Evolutionary conservation across 2,329 filamentous ascomycete genomes (phyloP).

Genomic region (Elsinoe arachidis): DNA sequence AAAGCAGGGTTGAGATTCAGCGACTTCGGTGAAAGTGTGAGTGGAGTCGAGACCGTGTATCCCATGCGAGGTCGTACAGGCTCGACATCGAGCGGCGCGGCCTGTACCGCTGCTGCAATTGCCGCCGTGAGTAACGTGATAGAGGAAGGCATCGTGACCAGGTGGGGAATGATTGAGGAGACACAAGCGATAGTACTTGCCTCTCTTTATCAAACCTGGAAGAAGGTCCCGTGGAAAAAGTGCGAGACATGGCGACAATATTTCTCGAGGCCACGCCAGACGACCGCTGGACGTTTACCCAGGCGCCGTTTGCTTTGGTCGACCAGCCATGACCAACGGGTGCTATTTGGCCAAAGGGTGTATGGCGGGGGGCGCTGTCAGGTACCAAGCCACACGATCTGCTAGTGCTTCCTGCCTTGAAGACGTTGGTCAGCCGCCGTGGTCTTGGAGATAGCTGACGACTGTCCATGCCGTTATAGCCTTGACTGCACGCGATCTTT

Average conservation of each 20-base stretch:
- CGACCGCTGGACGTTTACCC: constrained; percentile 6
- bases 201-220: constrained; percentile 11
- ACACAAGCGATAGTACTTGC: constrained; percentile 6
- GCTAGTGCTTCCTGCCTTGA: neutral
- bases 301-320: constrained; percentile 11
- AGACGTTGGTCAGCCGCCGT: neutral
- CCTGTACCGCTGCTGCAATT: neutral
- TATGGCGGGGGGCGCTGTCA: neutral
- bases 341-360: constrained; percentile 8
- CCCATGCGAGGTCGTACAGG: constrained; percentile 8
- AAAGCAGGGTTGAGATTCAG: constrained; percentile 9
- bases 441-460: neutral
- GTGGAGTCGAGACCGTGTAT: constrained; percentile 3
- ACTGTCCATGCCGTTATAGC: neutral
- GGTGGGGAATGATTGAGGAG: neutral
- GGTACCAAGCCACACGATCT: constrained; percentile 1
- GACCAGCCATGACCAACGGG: constrained; percentile 13
- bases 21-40: neutral
- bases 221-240: neutral
- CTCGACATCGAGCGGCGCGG: neutral
- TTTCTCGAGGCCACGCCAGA: neutral
- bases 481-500: neutral
- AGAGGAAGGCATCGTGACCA: neutral
- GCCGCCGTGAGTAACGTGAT: constrained; percentile 1
- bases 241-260: constrained; percentile 6